Conservation (phyloP, 2,329 filamentous ascomycete species). For the Penicillium sp. region DNA sequence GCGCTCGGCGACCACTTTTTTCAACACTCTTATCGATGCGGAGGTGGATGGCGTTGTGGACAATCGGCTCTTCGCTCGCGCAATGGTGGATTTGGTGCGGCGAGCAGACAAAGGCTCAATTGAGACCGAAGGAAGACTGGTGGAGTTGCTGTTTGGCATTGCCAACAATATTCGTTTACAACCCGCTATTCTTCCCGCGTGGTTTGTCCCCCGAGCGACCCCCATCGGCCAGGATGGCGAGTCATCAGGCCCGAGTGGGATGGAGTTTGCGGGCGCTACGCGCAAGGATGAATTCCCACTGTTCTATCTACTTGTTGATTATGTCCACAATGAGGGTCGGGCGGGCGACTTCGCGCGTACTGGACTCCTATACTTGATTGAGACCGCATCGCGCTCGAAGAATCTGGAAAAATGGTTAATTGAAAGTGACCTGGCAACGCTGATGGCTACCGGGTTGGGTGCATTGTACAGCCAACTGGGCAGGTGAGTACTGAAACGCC, state of each 20-base stretch:
- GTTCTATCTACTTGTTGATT: conserved; percentile 93
- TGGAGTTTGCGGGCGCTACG: conserved; percentile 78
- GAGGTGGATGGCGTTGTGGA: conserved; percentile 95
- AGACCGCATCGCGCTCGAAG: conserved; percentile 80
- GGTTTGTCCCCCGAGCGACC: conserved; percentile 70
- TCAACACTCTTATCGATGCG: conserved; percentile 89
- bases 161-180: conserved; percentile 93
- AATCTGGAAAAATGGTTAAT: conserved; percentile 93
- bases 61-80: conserved; percentile 79
- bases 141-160: conserved; percentile 93
- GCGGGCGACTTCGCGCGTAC: conserved; percentile 95
- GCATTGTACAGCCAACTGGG: conserved; percentile 71
- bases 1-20: conserved; percentile 79
- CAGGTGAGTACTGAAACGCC: conserved; percentile 43
- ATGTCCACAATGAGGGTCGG: conserved; percentile 92
- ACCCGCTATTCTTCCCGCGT: conserved; percentile 81
- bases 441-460: conserved; percentile 95
- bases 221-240: conserved; percentile 39
- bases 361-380: conserved; percentile 91
- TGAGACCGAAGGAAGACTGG: conserved; percentile 83
- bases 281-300: conserved; percentile 92
- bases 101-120: conserved; percentile 66
- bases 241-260: conserved; percentile 50
- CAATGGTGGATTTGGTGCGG: conserved; percentile 81
- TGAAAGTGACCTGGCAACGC: conserved; percentile 89